Evolutionary conservation across 2,329 filamentous ascomycete species (phyloP), one percentile per base, ranked within the genome.

Genomic region (Beauveria sp.): DNA sequence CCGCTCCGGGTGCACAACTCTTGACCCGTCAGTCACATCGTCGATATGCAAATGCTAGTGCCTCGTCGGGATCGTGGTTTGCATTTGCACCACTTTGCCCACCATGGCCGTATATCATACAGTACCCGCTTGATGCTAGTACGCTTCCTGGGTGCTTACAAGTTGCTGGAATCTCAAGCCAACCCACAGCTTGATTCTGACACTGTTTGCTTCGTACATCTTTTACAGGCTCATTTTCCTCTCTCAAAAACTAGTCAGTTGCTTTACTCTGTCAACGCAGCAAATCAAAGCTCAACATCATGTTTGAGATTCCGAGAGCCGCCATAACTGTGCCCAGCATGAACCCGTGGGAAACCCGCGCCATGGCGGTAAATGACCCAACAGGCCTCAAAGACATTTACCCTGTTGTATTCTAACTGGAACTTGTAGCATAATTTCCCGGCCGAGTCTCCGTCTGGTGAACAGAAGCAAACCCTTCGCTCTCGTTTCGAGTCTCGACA

Each of bases 301-400:
- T 61, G 59, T 57, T 37, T 57, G 26, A 47, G 18, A 6, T 57
- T 28, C 46, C 54, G 12, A 30, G 20, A 40, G 30, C 46, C 16
- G 10, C 47, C 10, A 44, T 46, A 2, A 56, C 40, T n/a, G 28
- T 58, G 26, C 56, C 46, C 22, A 41, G 26, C 26, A 63, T 63
- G 61, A 63, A 63, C 41, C 61, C 61, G 7, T 63, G 73, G 73
- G 73, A 75, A 63, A 54, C 58, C 5, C 68, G 67, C 26, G 73
- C 73, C n/a, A 57, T 75, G 18, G 63, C 71, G 24, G 76, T 78
- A 65, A 34, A 50, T 46, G 2, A 3, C 22, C 26, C 12, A 14
- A 3, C 28, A 41, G 5, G 1, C 16, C 16, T 5, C 8, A 8
- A 7, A 12, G 26, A 40, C 20, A 8, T 24, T 46, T 14, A n/a